Percentiles rank a stretch among this genome's conserved stretches.
Evolutionary conservation across 495 filamentous ascomycete species (phyloP).

Genomic region (Emericellopsis terricola): DNA sequence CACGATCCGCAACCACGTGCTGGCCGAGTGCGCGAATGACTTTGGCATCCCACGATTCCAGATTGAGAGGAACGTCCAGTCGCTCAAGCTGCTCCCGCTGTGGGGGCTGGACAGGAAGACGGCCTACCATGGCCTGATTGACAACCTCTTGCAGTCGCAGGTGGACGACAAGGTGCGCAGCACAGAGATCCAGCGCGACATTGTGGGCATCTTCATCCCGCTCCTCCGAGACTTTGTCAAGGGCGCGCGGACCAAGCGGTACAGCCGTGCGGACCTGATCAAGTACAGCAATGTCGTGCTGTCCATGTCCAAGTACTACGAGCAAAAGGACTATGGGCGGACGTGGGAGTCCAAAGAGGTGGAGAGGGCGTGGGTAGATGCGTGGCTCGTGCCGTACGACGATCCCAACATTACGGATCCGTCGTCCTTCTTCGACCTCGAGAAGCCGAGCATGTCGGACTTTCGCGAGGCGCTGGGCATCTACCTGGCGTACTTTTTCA

Average conservation of each 20-base stretch:
- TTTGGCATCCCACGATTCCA: constrained; percentile 1
- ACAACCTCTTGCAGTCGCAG: constrained; percentile 2
- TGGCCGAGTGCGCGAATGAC: constrained; percentile 1
- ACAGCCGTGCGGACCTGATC: constrained; percentile 6
- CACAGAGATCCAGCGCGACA: constrained; percentile 1
- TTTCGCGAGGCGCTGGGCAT: constrained; percentile 3
- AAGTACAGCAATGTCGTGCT: constrained; percentile 10
- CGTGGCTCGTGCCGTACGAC: constrained; percentile 3
- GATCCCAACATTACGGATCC: constrained; percentile 1
- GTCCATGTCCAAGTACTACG: constrained; percentile 11
- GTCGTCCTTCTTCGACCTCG: not conserved
- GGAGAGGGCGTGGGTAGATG: constrained; percentile 2
- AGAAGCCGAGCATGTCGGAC: constrained; percentile 1
- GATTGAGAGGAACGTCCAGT: constrained; percentile 1
- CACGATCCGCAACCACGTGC: constrained; percentile 4
- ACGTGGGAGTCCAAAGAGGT: constrained; percentile 3
- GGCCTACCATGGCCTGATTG: constrained; percentile 1
- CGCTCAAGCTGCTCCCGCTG: not conserved
- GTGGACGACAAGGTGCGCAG: constrained; percentile 1
- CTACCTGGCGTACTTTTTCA: constrained; percentile 3
- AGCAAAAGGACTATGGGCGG: constrained; percentile 7
- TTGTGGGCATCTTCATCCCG: constrained; percentile 3
- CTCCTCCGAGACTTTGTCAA: constrained; percentile 4
- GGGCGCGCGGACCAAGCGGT: constrained; percentile 9
- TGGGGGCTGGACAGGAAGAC: constrained; percentile 1